Base-by-base conservation (phyloP, 768 basidiomycete genomes). In the Tricholoma furcatifolium region DNA sequence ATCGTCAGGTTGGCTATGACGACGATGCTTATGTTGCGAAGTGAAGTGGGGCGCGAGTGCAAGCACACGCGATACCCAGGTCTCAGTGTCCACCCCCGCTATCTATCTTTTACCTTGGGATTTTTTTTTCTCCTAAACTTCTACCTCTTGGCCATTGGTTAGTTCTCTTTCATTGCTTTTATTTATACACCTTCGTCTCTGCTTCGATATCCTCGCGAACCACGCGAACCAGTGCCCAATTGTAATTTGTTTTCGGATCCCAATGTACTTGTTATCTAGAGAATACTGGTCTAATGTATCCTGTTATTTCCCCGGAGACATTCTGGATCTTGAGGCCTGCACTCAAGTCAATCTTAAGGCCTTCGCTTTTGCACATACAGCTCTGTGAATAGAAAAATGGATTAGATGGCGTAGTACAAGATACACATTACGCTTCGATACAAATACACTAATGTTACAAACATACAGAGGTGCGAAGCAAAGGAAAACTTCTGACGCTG, bases 1-100 rank as follows among this genome's bases (percentile, higher is more conserved):
- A 84, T 53, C 67, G 76, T 36, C 76, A 84, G 58, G 71, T 83
- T 45, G 79, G 80, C 23, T 83, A 80, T 51, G 80, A 81, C 49
- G 39, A 50, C 10, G 17, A 50, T 14, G 17, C 47, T 9, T 68
- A 64, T 51, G 54, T 49, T 27, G 49, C 62, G 34, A 63, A 66
- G 53, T 62, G 59, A 47, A n/a, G n/a, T n/a, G n/a, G n/a, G n/a
- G 12, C 30, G 24, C 34, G 38, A 7, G 20, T 15, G 6, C n/a
- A 7, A 27, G 27, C 27, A 27, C n/a, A 14, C 21, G 40, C 21
- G 17, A 15, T 20, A 12, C 46, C 46, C 18, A 21, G 10, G 36
- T 23, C n/a, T n/a, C n/a, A 23, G 27, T 24, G 6, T 27, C 23
- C 20, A 4, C n/a, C n/a, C n/a, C n/a, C n/a, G n/a, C n/a, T 44